Percentiles rank a stretch among this genome's conserved stretches.
phyloP scores from a whole-genome alignment of 495 filamentous ascomycete species.

The Xylaria scruposa region DNA sequence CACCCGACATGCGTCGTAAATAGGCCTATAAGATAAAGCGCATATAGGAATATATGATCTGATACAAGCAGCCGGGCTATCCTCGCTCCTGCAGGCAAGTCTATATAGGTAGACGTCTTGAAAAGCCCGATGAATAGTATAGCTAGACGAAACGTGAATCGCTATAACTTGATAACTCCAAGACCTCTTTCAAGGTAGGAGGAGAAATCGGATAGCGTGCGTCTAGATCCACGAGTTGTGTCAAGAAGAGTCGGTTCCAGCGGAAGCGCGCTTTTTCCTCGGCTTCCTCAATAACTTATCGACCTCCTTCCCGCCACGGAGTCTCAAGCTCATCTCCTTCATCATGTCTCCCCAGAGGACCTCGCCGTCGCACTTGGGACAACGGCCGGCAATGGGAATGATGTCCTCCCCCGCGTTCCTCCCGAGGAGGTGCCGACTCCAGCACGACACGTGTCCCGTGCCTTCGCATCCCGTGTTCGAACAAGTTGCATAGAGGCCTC shows the following conservation, averaged over 20 bases:
- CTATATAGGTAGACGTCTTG: no score
- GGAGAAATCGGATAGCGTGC: background rate
- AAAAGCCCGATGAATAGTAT: background rate
- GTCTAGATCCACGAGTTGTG: background rate
- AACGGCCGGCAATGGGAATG: constrained; percentile 72
- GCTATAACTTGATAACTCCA: background rate
- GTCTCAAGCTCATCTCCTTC: constrained; percentile 77
- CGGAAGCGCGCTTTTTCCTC: constrained; percentile 34
- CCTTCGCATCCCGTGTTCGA: constrained; percentile 68
- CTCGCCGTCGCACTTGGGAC: constrained; percentile 70
- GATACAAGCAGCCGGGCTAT: background rate
- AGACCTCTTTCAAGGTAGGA: background rate
- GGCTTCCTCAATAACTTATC: constrained; percentile 68
- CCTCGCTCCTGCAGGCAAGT: background rate
- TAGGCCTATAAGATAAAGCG: background rate
- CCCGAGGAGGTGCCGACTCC: constrained; percentile 69
- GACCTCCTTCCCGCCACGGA: constrained; percentile 69
- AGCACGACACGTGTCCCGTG: constrained; percentile 77
- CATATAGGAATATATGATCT: background rate
- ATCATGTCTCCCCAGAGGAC: constrained; percentile 79
- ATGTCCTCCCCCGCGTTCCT: constrained; percentile 54
- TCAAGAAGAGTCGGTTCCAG: background rate
- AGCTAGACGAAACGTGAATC: background rate
- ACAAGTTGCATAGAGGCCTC: constrained; percentile 71
- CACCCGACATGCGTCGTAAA: no score